A percentile compares a stretch with the other conserved stretches of the same genome.
These are phyloP conservation scores for Aspergillus coremiiformis DNA, from an alignment of 495 filamentous ascomycete genomes.

Conservation along the genomic window DNA sequence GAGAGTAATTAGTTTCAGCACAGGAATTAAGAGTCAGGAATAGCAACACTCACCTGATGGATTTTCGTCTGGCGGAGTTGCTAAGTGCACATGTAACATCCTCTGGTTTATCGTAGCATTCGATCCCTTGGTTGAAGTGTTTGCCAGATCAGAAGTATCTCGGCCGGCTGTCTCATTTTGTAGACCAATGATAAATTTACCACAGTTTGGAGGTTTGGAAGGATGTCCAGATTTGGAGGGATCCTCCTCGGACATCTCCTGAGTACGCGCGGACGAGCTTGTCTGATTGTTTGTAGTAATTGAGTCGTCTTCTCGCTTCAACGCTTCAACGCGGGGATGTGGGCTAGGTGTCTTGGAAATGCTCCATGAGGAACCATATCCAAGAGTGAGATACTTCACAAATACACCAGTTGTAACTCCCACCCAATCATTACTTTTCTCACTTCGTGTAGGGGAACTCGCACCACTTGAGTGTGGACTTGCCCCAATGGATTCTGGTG, in stretches of 20 bases:
- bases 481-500: slow-evolving; percentile 8
- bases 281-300: slow-evolving; percentile 1
- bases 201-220: slow-evolving; percentile 19
- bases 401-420: slow-evolving; percentile 37
- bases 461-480: slow-evolving; percentile 11
- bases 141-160: slow-evolving; percentile 11
- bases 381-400: slow-evolving; percentile 55
- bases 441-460: slow-evolving; percentile 13
- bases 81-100: slow-evolving; percentile 41
- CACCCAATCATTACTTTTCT: slow-evolving; percentile 18
- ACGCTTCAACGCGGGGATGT: slow-evolving; percentile 16
- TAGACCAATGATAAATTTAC: slow-evolving; percentile 67
- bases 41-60: slow-evolving; percentile 7
- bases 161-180: slow-evolving; percentile 51
- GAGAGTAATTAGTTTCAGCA: slow-evolving; percentile 1
- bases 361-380: slow-evolving; percentile 55
- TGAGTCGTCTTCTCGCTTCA: slow-evolving; percentile 13
- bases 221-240: neutral
- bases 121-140: slow-evolving; percentile 11
- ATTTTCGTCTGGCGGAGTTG: slow-evolving; percentile 10
- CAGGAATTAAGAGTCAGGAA: neutral
- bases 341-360: slow-evolving; percentile 24
- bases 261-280: neutral
- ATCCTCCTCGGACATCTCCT: neutral
- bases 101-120: slow-evolving; percentile 43